Evolutionary conservation across 2,329 filamentous ascomycete species (phyloP).

Genomic region (Cryphonectria carpinicola): DNA sequence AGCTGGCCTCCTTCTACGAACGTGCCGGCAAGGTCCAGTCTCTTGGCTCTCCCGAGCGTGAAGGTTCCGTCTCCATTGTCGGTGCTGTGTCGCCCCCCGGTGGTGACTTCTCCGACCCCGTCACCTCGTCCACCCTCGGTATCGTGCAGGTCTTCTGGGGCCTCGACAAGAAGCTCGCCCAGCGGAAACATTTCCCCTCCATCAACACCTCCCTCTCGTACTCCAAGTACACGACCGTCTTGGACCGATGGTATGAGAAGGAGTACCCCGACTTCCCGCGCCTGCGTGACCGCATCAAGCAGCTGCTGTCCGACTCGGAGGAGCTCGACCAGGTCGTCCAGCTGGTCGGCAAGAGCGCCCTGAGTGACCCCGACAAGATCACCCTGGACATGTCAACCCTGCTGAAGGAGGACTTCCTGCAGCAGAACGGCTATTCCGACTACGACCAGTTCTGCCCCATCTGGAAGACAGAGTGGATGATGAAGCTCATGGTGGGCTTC

Average conservation of each 20-base stretch:
- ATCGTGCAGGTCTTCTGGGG: conserved; percentile 99
- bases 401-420: conserved; percentile 97
- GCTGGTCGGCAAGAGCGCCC: conserved; percentile 93
- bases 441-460: conserved; percentile 99
- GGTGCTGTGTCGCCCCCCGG: conserved; percentile 96
- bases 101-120: conserved; percentile 98
- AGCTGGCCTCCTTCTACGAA: conserved; percentile 99
- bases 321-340: conserved; percentile 98
- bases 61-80: conserved; percentile 95
- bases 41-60: conserved; percentile 85
- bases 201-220: conserved; percentile 96
- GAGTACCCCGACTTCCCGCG: conserved; percentile 92
- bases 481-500: conserved; percentile 99
- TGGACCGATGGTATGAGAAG: conserved; percentile 95
- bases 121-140: conserved; percentile 89
- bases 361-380: conserved; percentile 98
- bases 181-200: conserved; percentile 98
- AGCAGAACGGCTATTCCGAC: conserved; percentile 98
- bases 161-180: conserved; percentile 98
- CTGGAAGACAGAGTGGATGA: conserved; percentile 99
- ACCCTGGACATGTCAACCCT: conserved; percentile 89
- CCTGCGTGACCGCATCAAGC: conserved; percentile 89
- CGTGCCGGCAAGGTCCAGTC: conserved; percentile 86
- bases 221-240: conserved; percentile 88
- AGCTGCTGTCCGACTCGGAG: conserved; percentile 91